Conservation (phyloP, 164 flowering plant genomes). For the Vitis amurensis region DNA sequence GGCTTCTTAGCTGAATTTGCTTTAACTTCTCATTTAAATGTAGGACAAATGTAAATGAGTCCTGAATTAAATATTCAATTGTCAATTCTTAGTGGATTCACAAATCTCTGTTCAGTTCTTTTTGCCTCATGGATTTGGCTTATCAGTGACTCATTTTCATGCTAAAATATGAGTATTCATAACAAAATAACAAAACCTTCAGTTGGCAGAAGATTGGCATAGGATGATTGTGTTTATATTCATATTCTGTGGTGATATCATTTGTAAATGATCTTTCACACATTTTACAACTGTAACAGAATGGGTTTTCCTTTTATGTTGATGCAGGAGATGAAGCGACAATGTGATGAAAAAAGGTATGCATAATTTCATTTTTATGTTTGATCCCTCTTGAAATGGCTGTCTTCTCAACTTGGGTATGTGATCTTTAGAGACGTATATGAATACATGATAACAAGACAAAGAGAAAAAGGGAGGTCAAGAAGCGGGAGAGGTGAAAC, state of each 20-base stretch:
- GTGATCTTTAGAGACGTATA: conserved; percentile 48
- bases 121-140: no score
- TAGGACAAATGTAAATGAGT: no score
- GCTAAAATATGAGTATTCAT: no score
- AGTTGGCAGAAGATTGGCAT: no score
- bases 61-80: no score
- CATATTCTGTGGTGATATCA: neutral
- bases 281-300: neutral
- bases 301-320: conserved; percentile 10
- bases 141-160: no score
- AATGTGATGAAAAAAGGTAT: conserved; percentile 94
- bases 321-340: conserved; percentile 89
- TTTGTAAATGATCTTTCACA: neutral
- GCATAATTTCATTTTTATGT: conserved; percentile 1
- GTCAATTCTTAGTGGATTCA: no score
- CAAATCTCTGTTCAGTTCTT: no score
- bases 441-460: conserved; percentile 55
- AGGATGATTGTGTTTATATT: no score
- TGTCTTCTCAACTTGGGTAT: conserved; percentile 12
- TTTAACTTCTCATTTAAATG: no score
- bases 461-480: conserved; percentile 63
- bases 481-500: conserved; percentile 57
- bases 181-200: no score
- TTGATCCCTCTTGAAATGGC: neutral
- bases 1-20: no score